Base-by-base conservation (phyloP, 2,329 filamentous ascomycete genomes). In the Lizonia empirigonia region DNA sequence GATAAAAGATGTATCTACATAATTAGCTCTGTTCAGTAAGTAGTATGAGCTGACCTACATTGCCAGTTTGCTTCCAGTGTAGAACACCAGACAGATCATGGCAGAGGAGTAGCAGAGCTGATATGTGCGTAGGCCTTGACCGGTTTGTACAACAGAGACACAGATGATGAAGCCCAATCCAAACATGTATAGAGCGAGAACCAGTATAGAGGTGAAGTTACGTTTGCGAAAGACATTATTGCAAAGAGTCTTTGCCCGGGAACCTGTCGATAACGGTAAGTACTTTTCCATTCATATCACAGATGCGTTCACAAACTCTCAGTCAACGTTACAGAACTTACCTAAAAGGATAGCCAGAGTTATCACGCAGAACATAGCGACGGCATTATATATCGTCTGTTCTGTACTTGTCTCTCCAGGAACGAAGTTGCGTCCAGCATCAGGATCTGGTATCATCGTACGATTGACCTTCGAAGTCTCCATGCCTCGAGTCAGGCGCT, bases 51-150 rank as follows among this genome's bases (percentile, higher is more conserved):
- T 5, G 12, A 47, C 57, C 12, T 51, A 65, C 52, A 72, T 64
- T 18, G 62, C 44, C 2, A 69, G 48, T 36, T 76, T 75, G 44
- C 61, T 67, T 7, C 55, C 55, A 12, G 73, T 61, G 45, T 74
- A 74, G 54, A 74, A 76, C 18, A 68, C 64, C 2, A 76, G 50
- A 44, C 74, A 76, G 22, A 72, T 61, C 47, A 73, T 64, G 30
- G 71, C 69, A 2, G 70, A 65, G 1, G 63, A 60, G 18, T 62
- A 60, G 48, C 73, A 76, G 15, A 63, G 48, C 10, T 46, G 34
- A n/a, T 57, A 44, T 13, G 64, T 60, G 9, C 50, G 45, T 7
- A 73, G 50, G 9, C 65, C 63, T 8, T 68, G 54, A 1, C 65
- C 69, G 12, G 47, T 61, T 26, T 70, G 58, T 1, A 72, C 51